Base-by-base conservation (phyloP, 2,329 filamentous ascomycete species). In the Fusarium beomiforme region DNA sequence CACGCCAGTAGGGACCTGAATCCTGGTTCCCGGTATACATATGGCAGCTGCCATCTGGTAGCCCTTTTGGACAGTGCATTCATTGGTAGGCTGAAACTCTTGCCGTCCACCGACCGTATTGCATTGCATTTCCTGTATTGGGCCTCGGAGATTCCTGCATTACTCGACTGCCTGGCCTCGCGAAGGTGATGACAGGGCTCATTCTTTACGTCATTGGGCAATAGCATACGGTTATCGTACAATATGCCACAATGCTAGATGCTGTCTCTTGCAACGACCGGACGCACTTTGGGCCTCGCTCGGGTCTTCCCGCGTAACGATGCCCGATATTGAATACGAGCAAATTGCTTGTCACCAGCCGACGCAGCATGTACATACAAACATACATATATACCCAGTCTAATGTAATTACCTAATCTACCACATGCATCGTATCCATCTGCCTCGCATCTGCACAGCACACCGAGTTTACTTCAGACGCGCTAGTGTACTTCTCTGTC, bases 401-500 rank as follows among this genome's bases (percentile, higher is more conserved):
- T 26, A 37, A 51, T 24, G 17, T 37, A 37, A 26, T 26, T 37
- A 16, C 31, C 19, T 24, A 47, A 53, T 53, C 59, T 61, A 47
- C 50, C 41, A 24, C 46, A 56, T 58, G 34, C 46, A 23, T 54
- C 33, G 33, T 21, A 57, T 42, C 37, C 39, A 53, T 43, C 31
- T 49, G 39, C 29, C 36, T 69, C 43, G 31, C 31, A 39, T 19
- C 36, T 39, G 36, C 36, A 66, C 61, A 69, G 37, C 50, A 57
- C 51, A 59, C 42, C 51, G 54, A 72, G 31, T 70, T 23, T 57
- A 72, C 42, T 47, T 36, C 49, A 58, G 36, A 56, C 60, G 31
- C 39, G 55, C 31, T 54, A 63, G 37, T 14, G 23, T 19, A 46
- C 23, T 39, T 31, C 29, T 44, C 31, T 19, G 46, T 41, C 46